Evolutionary conservation across 1,284 basidiomycete genomes (phyloP).

Genomic region (Ustilago xerochloae): DNA sequence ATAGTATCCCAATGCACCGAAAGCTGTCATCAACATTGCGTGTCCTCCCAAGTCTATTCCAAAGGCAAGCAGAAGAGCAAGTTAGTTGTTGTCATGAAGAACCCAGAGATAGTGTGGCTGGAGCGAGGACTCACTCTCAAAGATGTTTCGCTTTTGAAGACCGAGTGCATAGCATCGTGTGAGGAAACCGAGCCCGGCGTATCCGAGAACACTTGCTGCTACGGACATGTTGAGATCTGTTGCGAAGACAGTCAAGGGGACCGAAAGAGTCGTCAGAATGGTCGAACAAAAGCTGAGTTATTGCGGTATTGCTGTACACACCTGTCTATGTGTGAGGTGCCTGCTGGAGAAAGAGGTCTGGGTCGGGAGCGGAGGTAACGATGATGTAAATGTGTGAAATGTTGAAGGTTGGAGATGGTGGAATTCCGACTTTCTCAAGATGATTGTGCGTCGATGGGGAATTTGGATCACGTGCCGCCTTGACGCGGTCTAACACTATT

Average conservation of each 20-base stretch:
- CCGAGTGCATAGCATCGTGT: constrained; percentile 66
- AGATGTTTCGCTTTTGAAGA: constrained; percentile 66
- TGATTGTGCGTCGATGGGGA: constrained; percentile 8
- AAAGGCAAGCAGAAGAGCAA: background rate
- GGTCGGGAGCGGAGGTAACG: background rate
- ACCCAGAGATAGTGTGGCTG: background rate
- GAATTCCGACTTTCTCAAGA: constrained; percentile 5
- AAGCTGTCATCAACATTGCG: constrained; percentile 58
- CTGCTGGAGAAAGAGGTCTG: background rate
- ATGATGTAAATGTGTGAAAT: constrained; percentile 6
- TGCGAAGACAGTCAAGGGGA: background rate
- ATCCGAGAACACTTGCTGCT: constrained; percentile 63
- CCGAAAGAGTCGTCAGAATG: background rate
- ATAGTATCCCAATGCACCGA: constrained; percentile 64
- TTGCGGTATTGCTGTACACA: constrained; percentile 4
- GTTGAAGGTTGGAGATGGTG: constrained; percentile 27
- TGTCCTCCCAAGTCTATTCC: constrained; percentile 63
- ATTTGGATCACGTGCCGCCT: constrained; percentile 21
- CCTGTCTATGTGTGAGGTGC: constrained; percentile 4
- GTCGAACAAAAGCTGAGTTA: background rate
- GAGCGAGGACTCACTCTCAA: constrained; percentile 60
- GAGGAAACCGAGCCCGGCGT: constrained; percentile 64
- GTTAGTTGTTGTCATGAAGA: background rate
- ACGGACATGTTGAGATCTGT: constrained; percentile 25
- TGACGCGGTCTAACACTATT: background rate